A percentile compares a stretch with the other conserved stretches of the same genome.
These are phyloP conservation scores for Yarrowia sp. DNA, from an alignment of 805 yeast species.

Conservation along the genomic window DNA sequence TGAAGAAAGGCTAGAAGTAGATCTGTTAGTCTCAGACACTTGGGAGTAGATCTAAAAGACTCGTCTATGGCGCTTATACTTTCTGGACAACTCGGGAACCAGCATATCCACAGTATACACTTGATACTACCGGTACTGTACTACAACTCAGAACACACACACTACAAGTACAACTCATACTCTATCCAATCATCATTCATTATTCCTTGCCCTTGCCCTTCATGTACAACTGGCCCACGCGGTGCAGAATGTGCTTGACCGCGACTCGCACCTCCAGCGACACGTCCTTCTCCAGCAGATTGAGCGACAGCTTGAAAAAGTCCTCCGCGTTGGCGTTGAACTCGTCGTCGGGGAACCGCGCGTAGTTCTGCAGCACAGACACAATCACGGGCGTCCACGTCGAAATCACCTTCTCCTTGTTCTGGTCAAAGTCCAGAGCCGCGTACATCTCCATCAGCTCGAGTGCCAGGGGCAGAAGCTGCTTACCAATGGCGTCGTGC, in stretches of 20 bases:
- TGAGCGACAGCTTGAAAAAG: conserved; percentile 38
- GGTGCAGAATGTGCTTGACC: conserved; percentile 39
- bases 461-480: conserved; percentile 65
- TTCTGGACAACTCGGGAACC: no score
- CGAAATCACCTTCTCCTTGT: conserved; percentile 71
- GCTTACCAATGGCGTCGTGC: conserved; percentile 51
- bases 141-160: no score
- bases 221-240: conserved; percentile 48
- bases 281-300: conserved; percentile 40
- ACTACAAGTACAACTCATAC: not conserved
- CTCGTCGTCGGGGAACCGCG: conserved; percentile 58
- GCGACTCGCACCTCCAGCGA: conserved; percentile 39
- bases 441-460: conserved; percentile 68
- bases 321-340: conserved; percentile 35
- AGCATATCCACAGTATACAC: no score
- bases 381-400: conserved; percentile 93
- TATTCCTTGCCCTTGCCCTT: conserved; percentile 22
- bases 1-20: no score
- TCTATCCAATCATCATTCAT: conserved; percentile 10
- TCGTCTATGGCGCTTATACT: no score
- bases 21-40: no score
- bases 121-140: no score
- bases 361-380: conserved; percentile 79
- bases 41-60: no score
- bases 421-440: conserved; percentile 51